These are phyloP conservation scores for Pelargonium fulgidum DNA, from an alignment of 441 rosid species.

Conservation along the genomic window DNA sequence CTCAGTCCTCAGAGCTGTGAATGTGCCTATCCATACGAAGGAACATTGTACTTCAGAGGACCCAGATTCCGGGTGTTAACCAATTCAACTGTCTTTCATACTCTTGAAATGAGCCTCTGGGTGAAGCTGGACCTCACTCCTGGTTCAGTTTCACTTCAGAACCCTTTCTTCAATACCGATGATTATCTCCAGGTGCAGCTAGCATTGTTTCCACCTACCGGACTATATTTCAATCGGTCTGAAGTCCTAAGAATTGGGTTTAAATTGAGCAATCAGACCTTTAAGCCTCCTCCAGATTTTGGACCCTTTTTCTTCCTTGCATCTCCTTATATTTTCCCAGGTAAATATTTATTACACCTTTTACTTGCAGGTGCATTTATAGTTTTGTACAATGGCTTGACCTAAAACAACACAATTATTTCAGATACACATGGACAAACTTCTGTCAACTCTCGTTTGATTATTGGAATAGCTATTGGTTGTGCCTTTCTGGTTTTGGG, in stretches of 20 bases:
- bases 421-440: conserved; percentile 39
- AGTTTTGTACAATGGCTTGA: conserved; percentile 11
- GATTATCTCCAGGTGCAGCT: conserved; percentile 89
- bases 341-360: conserved; percentile 28
- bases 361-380: not conserved
- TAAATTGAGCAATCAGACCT: conserved; percentile 80
- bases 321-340: conserved; percentile 77
- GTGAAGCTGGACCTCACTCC: conserved; percentile 65
- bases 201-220: conserved; percentile 62
- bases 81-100: conserved; percentile 54
- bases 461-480: conserved; percentile 48
- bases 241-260: conserved; percentile 70
- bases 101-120: conserved; percentile 82
- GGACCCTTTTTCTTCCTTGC: conserved; percentile 91
- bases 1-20: conserved; percentile 93
- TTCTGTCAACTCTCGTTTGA: conserved; percentile 38
- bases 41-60: conserved; percentile 75
- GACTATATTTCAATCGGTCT: conserved; percentile 50
- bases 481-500: conserved; percentile 47
- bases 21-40: conserved; percentile 85
- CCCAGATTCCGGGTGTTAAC: conserved; percentile 73
- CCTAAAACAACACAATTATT: conserved; percentile 15
- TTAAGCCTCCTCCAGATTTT: conserved; percentile 76
- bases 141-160: conserved; percentile 77
- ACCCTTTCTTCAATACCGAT: conserved; percentile 72